Conservation (phyloP, 83 land plant species). For the Thuja plicata region DNA sequence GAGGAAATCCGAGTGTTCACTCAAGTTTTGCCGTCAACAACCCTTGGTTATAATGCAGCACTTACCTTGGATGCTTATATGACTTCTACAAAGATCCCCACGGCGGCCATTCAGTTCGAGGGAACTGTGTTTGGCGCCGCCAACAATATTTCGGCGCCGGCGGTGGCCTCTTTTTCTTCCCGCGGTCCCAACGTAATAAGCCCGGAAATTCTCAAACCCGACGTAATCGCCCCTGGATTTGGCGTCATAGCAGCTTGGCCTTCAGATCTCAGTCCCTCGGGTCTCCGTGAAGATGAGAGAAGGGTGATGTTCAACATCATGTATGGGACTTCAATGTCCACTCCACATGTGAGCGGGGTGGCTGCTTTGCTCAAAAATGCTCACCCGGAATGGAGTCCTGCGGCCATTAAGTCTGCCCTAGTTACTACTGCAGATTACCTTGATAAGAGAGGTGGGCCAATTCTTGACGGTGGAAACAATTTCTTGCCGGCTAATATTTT, state of each 20-base stretch:
- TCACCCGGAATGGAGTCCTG: too few species aligned
- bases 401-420: too few species aligned
- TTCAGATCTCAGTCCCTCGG: not conserved
- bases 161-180: slow-evolving; percentile 1
- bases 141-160: not conserved
- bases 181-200: not conserved
- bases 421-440: not conserved
- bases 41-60: slow-evolving; percentile 28
- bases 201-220: slow-evolving; percentile 1
- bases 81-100: slow-evolving; percentile 1
- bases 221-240: not conserved
- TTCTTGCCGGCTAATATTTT: not conserved
- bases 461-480: not conserved
- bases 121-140: slow-evolving; percentile 24
- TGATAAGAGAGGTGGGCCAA: not conserved
- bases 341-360: too few species aligned
- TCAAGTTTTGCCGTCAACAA: slow-evolving; percentile 37
- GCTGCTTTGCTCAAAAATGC: too few species aligned
- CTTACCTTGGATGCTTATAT: slow-evolving; percentile 25
- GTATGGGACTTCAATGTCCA: not conserved
- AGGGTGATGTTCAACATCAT: not conserved
- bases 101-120: slow-evolving; percentile 27
- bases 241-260: not conserved
- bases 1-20: slow-evolving; percentile 13
- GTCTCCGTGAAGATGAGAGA: not conserved